A percentile compares a stretch with the other conserved stretches of the same genome.
phyloP scores from a whole-genome alignment of 2,329 filamentous ascomycete species.

The Fusarium verrucosum region DNA sequence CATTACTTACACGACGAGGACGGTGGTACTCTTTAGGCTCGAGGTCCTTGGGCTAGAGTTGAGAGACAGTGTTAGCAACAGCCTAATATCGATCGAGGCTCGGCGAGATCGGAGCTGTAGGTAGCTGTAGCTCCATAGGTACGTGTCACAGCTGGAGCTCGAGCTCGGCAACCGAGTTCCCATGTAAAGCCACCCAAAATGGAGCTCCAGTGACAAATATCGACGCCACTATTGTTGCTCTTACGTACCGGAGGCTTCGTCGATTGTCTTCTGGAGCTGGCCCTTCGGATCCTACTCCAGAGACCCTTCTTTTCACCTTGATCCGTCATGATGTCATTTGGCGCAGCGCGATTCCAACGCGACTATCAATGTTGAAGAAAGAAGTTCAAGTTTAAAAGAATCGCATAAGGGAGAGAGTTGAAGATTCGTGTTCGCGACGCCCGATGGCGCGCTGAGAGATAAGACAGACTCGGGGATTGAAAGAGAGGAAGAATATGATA shows the following conservation, averaged over 20 bases:
- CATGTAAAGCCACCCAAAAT: not conserved
- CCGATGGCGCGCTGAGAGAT: conserved; percentile 27
- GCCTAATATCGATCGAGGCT: conserved; percentile 1
- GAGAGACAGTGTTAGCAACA: conserved; percentile 19
- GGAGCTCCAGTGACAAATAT: not conserved
- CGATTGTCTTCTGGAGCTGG: conserved; percentile 49
- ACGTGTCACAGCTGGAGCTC: conserved; percentile 14
- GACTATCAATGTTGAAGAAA: conserved; percentile 16
- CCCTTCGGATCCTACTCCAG: conserved; percentile 61
- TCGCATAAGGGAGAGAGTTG: conserved; percentile 9
- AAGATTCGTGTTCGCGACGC: conserved; percentile 31
- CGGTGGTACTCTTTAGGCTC: conserved; percentile 34
- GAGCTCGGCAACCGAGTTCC: conserved; percentile 9
- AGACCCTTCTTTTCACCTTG: conserved; percentile 55
- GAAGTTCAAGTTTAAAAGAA: not conserved
- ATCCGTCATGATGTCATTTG: conserved; percentile 48
- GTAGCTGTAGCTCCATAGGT: conserved; percentile 18
- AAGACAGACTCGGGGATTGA: conserved; percentile 7
- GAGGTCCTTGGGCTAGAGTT: conserved; percentile 25
- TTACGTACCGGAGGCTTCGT: conserved; percentile 39
- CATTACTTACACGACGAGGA: conserved; percentile 35
- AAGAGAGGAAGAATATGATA: not conserved
- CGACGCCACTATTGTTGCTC: not conserved
- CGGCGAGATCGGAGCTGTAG: conserved; percentile 16
- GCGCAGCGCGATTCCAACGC: conserved; percentile 20